Base-by-base conservation (phyloP, 2,329 filamentous ascomycete species). In the Diaporthe ampelina region DNA sequence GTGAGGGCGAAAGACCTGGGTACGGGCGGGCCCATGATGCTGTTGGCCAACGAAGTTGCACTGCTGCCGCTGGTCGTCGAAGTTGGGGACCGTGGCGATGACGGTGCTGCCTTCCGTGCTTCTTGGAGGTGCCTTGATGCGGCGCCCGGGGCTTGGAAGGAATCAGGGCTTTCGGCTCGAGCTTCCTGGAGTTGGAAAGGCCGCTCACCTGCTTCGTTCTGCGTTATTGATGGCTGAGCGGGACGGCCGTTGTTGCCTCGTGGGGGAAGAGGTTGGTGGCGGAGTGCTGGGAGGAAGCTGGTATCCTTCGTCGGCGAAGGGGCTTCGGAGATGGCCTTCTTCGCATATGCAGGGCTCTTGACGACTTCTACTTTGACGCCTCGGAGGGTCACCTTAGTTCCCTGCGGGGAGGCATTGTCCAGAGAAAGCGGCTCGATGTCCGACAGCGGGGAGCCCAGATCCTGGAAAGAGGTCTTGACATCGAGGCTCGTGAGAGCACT, bases 41-140 rank as follows among this genome's bases (percentile, higher is more conserved):
- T 67, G 24, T 69, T 71, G 43, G 72, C 70, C 21, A 43, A 43
- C 52, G 73, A 43, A 35, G 73, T 72, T 32, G 72, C 69, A 45
- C 73, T 71, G 59, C n/a, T 61, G 37, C 26, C 19, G 57, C 32
- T 37, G 13, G 74, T 50, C 29, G 40, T 73, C 68, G 76, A 43
- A 8, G 78, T 78, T 40, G 76, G 76, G 43, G 77, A 77, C 24
- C 72, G 73, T 24, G 78, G 76, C 61, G 69, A 79, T 29, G 79
- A 56, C 3, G 81, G 81, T 0, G 78, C 82, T 1, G 81, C 76
- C 59, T 80, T 82, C 26, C 82, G 78, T 6, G 83, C 82, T 74
- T 84, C 82, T 70, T 84, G 80, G 4, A 84, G 78, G 69, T 84
- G 83, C 10, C 81, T 79, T 5, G 80, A 72, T n/a, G 70, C 81